Evolutionary conservation across 257 asterid species (phyloP), one percentile per base, ranked within the genome.

Genomic region (Nemophila menziesii): DNA sequence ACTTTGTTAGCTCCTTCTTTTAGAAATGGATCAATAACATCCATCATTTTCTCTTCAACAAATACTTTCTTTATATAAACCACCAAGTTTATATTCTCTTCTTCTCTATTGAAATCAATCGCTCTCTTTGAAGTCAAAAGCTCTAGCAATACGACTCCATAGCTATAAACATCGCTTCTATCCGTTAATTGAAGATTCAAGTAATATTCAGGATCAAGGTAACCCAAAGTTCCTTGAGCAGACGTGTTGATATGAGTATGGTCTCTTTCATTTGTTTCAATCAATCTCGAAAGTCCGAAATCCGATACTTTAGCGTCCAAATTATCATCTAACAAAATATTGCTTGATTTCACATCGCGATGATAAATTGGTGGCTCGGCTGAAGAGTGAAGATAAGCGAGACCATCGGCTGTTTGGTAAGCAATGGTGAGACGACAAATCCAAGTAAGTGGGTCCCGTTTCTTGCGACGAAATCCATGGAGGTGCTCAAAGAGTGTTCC

Each of bases 201-300:
- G 37, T 83, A 83, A 34, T 87, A 87, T 64, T 87, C 97, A 0
- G 97, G 97, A 29, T 87, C 97, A 2, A 87, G 92, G 46, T 87
- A 87, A 16, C 97, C 97, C 0, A 87, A 72, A 0, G 97, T 87
- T 5, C 97, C 97, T 58, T 87, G 97, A 17, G 97, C 97, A 36
- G 95, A 87, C 5, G 97, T 87, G 16, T 95, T 75, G 11, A 87
- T 51, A 41, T 87, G 97, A 69, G 93, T 87, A 33, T 79, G n/a
- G 29, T 87, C 95, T 0, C 92, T 66, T n/a, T 80, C 86, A 1
- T 92, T 95, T 0, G 93, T 66, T n/a, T 80, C 86, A 1, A 92
- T 95, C 44, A 87, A 47, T 2, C 97, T 85, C 0, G 97, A 87
- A 11, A 87, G 33, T 29, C 95, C 95, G 29, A 87, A 87, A 61